phyloP scores from a whole-genome alignment of 345 rosid genomes.

The Hirschfeldia incana region DNA sequence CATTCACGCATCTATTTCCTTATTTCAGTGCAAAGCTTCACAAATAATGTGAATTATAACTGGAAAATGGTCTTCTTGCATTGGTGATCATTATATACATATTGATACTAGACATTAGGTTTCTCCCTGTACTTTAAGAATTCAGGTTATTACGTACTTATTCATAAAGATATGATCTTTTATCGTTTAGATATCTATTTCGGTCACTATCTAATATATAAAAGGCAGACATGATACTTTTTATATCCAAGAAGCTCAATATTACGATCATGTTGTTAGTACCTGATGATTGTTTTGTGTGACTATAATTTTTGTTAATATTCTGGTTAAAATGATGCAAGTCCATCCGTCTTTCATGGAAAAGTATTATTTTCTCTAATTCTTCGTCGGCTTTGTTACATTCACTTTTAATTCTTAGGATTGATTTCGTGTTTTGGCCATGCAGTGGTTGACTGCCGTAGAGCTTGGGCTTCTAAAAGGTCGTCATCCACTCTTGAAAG shows the following conservation, averaged over 20 bases:
- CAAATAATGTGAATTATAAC: not conserved
- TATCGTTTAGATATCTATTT: not conserved
- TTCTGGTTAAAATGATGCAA: conserved; percentile 10
- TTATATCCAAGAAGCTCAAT: conserved; percentile 8
- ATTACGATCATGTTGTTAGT: conserved; percentile 9
- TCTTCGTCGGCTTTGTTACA: conserved; percentile 5
- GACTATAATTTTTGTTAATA: not conserved
- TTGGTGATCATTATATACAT: not conserved
- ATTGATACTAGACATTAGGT: not conserved
- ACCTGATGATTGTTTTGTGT: conserved; percentile 1
- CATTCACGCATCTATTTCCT: not conserved
- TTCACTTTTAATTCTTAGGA: conserved; percentile 11
- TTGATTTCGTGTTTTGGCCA: conserved; percentile 20
- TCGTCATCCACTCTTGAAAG: conserved; percentile 90
- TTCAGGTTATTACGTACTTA: not conserved
- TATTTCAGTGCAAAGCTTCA: not conserved
- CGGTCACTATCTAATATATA: not conserved
- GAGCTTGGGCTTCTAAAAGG: conserved; percentile 98
- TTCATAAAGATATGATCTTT: not conserved
- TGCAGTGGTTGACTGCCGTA: conserved; percentile 92
- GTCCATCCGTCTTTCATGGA: conserved; percentile 4
- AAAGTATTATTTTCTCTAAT: not conserved
- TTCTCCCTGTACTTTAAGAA: conserved; percentile 12
- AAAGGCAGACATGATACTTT: conserved; percentile 12
- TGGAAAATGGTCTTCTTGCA: conserved; percentile 2